Evolutionary conservation across 2,329 filamentous ascomycete species (phyloP), one percentile per base, ranked within the genome.

Genomic region (Monosporascus ibericus): DNA sequence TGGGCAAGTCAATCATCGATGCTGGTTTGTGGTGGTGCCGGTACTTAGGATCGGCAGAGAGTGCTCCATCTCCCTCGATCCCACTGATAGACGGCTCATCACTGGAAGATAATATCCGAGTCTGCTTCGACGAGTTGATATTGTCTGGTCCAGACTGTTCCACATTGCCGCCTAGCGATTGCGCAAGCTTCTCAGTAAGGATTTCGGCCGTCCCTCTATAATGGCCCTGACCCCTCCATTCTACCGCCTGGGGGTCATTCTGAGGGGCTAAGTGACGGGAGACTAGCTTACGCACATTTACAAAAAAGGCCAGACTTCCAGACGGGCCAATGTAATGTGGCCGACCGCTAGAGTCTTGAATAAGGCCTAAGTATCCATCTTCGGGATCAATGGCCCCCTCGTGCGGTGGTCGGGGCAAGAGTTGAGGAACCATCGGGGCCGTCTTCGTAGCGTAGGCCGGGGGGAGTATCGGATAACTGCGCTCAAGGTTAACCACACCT

Each of bases 1-100:
- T 53, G 1, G 72, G 72, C 15, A 75, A 54, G 9, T 58, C 51
- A 14, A 63, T 54, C 40, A 39, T 30, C 15, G 57, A 60, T 6
- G 56, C 54, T 15, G 55, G 53, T 24, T 55, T 55, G 47, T 57
- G 60, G 22, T 60, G 55, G 6, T 56, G 53, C 51, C 57, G 53
- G n/a, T 61, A 56, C 24, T 59, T 59, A 5, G 58, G 50, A 15
- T 55, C 55, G 36, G 54, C 42, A 14, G 53, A 49, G 46, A 52
- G 11, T 53, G 50, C 22, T 27, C 24, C 18, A 20, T 44, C 22
- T 11, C n/a, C 9, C 22, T 46, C 42, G 6, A 25, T 27, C 25
- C 22, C 11, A 17, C 4, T 17, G 42, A n/a, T 9, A 17, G n/a
- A 25, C 17, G 42, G 42, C 2, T 46, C 42, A 20, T 62, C 60